phyloP scores from a whole-genome alignment of 208 protist species.

The Wallacemonas rigidus region DNA sequence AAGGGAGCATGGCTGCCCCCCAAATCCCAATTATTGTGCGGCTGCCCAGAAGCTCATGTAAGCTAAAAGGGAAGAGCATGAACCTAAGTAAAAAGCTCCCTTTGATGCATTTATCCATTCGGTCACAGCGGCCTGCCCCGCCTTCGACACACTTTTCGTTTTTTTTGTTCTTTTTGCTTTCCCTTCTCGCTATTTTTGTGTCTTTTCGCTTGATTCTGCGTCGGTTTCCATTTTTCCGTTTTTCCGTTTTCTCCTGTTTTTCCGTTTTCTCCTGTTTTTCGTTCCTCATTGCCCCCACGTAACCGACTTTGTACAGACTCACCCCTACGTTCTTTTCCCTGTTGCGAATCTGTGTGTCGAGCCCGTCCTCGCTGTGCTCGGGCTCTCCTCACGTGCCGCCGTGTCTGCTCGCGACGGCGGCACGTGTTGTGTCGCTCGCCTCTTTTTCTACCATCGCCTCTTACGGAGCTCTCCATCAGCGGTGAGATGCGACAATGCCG shows the following conservation, averaged over 20 bases:
- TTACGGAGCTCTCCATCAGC: no score
- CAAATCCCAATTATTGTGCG: no score
- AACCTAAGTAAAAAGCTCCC: neutral
- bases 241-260: constrained; percentile 18
- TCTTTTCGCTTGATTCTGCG: neutral
- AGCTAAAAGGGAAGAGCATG: neutral
- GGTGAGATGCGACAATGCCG: no score
- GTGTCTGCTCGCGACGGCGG: no score
- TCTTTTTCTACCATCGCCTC: no score
- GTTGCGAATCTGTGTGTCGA: no score
- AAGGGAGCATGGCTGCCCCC: no score
- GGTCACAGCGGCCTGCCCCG: neutral
- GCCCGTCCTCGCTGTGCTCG: no score
- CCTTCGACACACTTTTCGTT: neutral
- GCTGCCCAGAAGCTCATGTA: neutral
- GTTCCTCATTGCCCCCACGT: neutral
- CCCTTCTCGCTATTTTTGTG: constrained; percentile 19
- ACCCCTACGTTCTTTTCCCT: no score
- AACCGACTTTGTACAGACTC: no score
- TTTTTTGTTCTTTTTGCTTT: constrained; percentile 14
- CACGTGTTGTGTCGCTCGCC: no score
- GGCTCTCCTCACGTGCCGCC: no score
- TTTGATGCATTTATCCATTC: neutral
- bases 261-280: constrained; percentile 20
- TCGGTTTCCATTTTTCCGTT: constrained; percentile 7